Conservation (phyloP, 768 basidiomycete species). For the Clitopilus passeckerianus region DNA sequence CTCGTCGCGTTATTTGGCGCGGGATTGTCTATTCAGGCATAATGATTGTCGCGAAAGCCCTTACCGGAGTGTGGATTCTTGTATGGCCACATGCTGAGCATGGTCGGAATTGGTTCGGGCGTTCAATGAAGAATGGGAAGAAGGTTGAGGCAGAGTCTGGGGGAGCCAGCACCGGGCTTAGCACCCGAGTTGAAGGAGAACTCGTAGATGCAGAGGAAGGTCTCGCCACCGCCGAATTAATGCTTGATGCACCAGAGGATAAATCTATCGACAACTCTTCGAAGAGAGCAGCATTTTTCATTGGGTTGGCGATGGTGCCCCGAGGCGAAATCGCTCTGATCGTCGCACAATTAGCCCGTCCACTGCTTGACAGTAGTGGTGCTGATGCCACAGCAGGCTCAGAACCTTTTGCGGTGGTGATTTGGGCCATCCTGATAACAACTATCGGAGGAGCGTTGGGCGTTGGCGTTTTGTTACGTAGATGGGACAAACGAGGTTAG, state of each 20-base stretch:
- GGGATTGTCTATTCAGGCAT: conserved; percentile 53
- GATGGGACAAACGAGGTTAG: conserved; percentile 2
- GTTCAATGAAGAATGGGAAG: not conserved
- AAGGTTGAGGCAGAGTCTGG: not conserved
- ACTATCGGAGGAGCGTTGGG: conserved; percentile 44
- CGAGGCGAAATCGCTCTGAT: conserved; percentile 68
- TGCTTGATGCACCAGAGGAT: not conserved
- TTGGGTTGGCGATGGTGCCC: conserved; percentile 59
- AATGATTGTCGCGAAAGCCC: conserved; percentile 50
- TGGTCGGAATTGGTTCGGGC: conserved; percentile 11
- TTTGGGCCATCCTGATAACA: conserved; percentile 53
- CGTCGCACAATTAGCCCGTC: conserved; percentile 41
- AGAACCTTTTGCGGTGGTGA: conserved; percentile 47
- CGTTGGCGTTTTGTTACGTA: conserved; percentile 19
- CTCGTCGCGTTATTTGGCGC: conserved; percentile 38
- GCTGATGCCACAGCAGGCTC: conserved; percentile 12
- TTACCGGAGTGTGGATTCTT: conserved; percentile 41
- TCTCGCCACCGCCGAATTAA: too few species aligned
- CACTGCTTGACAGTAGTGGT: conserved; percentile 16
- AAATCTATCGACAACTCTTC: conserved; percentile 8
- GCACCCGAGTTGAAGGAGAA: not conserved
- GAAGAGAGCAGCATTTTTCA: conserved; percentile 27
- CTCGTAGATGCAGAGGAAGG: not conserved
- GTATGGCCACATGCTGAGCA: conserved; percentile 20
- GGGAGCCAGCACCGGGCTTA: not conserved